Evolutionary conservation across 352 stramenopile genomes (phyloP), one percentile per base, ranked within the genome.

Genomic region (Blastocystis sp.): DNA sequence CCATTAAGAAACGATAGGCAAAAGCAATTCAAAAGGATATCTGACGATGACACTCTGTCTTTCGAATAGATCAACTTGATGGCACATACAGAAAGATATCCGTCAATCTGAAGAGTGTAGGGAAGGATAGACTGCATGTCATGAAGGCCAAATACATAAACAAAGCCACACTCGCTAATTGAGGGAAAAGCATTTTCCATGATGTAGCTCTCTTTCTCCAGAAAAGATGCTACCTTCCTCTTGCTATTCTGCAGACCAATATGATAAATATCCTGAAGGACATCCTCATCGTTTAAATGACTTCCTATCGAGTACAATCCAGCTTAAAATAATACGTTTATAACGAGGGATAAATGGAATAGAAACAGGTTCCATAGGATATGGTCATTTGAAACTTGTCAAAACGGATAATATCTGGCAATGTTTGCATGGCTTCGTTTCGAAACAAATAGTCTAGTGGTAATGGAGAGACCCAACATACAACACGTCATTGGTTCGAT

Each of bases 171-270:
- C 18, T 84, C 29, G 23, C 53, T 66, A 45, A 43, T 41, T 2
- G 47, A 47, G 26, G n/a, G 47, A 41, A 84, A 84, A n/a, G 59
- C 53, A 39, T 84, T 84, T n/a, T 34, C 34, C 47, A 84, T 43
- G 2, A 84, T 55, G 26, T 84, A 84, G 26, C 29, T 64, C 47
- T 84, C 73, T 37, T 66, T 45, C 62, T 84, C 73, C 15, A 84
- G 26, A 53, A 84, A 84, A 20, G 73, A 23, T 18, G 47, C 45
- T 37, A 84, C 68, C 53, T 84, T 84, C 23, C 18, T 63, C 18
- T 39, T 50, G 8, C 20, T 47, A 39, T 43, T 68, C 13, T 20
- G 5, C 11, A 26, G 26, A n/a, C 5, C 15, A 18, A 43, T 41
- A 2, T 64, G 20, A 84, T 84, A 84, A 9, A 69, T 18, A 23